Evolutionary conservation across 257 asterid genomes (phyloP), one percentile per base, ranked within the genome.

Genomic region (Catharanthus roseus): DNA sequence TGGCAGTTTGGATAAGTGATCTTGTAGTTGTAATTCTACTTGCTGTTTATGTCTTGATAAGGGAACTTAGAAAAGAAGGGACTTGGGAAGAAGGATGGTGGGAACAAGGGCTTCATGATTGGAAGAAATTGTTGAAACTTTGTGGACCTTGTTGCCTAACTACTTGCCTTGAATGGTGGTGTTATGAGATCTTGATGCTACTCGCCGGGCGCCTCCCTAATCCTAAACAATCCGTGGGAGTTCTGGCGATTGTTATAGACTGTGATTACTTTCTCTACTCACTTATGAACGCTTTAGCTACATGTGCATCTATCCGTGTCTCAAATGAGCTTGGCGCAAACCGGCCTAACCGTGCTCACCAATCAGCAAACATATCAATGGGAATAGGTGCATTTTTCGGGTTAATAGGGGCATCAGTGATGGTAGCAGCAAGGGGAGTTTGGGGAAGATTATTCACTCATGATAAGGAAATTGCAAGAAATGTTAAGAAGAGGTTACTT

Each of bases 151-250:
- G 97, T 65, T 93, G 96, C 77, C 80, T 93, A 50, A 87, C 97
- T 1, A 85, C 95, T 3, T 93, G 97, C 69, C 93, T 93, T 0
- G 98, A 90, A 64, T 93, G 98, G 98, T 90, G 97, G 98, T 93
- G 98, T 77, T 87, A 82, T 29, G 97, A 90, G 87, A 83, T 89
- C 31, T 70, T 90, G 49, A 86, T 90, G 58, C 77, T 90, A 33
- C 82, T 93, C 1, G 75, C 98, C 0, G 97, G 97, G 10, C 88
- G 87, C 21, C 88, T 93, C 6, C 80, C 82, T 0, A 73, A 82
- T 28, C 83, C 98, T 0, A 72, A 77, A 66, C 90, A 76, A 47
- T 71, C 87, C 0, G 82, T 93, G 0, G 98, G 92, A 19, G 85
- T 80, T 0, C 19, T 90, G 18, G 96, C 95, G 28, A 90, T 90